Percentiles rank a stretch among this genome's conserved stretches.
phyloP scores from a whole-genome alignment of 805 yeast species.

The Myxozyma neglecta region DNA sequence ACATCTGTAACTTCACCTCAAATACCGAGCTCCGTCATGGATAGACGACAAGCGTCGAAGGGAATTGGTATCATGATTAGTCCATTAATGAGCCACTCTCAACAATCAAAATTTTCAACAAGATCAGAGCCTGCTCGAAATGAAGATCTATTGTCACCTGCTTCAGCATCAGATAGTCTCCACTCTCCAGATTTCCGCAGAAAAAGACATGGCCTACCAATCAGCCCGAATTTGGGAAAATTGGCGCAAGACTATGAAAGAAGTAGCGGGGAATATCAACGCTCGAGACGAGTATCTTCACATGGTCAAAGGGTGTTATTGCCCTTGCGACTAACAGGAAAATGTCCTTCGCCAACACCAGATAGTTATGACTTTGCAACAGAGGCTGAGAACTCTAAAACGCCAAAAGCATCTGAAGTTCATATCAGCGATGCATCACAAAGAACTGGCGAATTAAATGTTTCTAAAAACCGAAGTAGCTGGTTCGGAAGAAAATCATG shows the following conservation, averaged over 20 bases:
- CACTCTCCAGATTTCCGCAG: background rate
- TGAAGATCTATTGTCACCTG: background rate
- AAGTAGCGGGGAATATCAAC: background rate
- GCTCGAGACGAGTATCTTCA: conserved; percentile 18
- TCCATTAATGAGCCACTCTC: background rate
- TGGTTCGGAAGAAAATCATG: background rate
- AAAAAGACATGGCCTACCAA: background rate
- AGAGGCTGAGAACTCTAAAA: background rate
- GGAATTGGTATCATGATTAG: conserved; percentile 20
- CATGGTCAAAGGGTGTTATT: conserved; percentile 18
- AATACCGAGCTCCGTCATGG: background rate
- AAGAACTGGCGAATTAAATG: background rate
- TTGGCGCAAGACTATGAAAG: background rate
- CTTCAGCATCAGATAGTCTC: background rate
- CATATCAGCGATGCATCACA: background rate
- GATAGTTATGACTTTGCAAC: background rate
- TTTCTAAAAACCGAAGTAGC: background rate
- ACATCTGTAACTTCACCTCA: background rate
- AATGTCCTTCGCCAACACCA: conserved; percentile 7
- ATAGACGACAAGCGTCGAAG: background rate
- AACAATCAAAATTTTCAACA: background rate
- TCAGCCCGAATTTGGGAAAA: background rate
- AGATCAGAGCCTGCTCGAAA: background rate
- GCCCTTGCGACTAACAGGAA: conserved; percentile 13
- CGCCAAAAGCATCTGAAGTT: background rate